phyloP scores from a whole-genome alignment of 2,329 filamentous ascomycete species.

The Anthostomella pinea region DNA sequence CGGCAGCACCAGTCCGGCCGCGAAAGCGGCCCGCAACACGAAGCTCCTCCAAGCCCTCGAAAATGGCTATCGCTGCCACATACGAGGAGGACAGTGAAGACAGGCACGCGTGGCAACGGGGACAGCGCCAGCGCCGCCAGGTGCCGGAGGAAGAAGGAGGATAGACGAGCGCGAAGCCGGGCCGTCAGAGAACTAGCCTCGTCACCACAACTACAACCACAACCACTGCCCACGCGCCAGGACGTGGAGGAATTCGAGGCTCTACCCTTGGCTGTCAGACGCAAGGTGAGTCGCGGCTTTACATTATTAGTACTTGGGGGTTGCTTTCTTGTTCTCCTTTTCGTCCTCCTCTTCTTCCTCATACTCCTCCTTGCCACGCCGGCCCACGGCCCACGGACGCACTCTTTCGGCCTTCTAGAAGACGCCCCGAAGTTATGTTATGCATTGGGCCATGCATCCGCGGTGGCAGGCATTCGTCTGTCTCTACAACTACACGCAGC shows the following conservation, averaged over 20 bases:
- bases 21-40: conserved; percentile 6
- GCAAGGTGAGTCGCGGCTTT: conserved; percentile 43
- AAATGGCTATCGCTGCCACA: conserved; percentile 18
- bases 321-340: conserved; percentile 4
- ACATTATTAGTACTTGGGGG: conserved; percentile 5
- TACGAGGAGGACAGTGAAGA: not conserved
- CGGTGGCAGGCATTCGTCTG: no score
- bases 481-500: no score
- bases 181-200: conserved; percentile 5
- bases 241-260: conserved; percentile 47
- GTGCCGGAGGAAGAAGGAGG: conserved; percentile 15
- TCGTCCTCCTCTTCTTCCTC: not conserved
- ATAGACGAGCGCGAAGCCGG: conserved; percentile 7
- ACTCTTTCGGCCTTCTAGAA: no score
- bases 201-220: conserved; percentile 16
- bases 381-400: no score
- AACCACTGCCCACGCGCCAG: conserved; percentile 34
- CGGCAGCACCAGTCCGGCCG: conserved; percentile 13
- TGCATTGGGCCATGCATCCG: no score
- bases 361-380: no score
- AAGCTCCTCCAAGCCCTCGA: conserved; percentile 12
- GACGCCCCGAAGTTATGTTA: no score
- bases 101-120: conserved; percentile 3
- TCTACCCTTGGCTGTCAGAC: conserved; percentile 47
- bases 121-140: conserved; percentile 6